Evolutionary conservation across 805 yeast genomes (phyloP).

Genomic region (Candida palmyrensis): DNA sequence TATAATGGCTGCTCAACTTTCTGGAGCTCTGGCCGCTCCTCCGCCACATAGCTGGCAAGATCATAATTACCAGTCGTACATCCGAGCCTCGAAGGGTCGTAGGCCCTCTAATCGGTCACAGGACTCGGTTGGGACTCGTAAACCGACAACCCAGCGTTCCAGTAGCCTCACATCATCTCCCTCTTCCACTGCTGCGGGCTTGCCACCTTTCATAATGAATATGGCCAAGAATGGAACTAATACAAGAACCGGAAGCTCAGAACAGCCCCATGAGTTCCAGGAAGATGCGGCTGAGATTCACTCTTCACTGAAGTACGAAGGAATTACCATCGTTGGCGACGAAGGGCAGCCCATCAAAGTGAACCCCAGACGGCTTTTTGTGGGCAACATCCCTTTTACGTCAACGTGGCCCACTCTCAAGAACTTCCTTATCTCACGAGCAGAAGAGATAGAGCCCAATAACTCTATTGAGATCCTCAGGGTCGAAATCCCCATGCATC

Average conservation of each 20-base stretch:
- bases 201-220: constrained; percentile 24
- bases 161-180: too few species aligned
- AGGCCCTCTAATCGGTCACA: constrained; percentile 10
- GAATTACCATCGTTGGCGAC: constrained; percentile 14
- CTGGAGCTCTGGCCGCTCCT: too few species aligned
- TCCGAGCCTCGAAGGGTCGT: too few species aligned
- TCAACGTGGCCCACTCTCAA: constrained; percentile 33
- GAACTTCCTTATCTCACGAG: constrained; percentile 18
- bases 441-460: constrained; percentile 22
- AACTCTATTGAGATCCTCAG: constrained; percentile 22
- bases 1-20: too few species aligned
- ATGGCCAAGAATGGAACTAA: constrained; percentile 10
- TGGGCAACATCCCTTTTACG: constrained; percentile 53
- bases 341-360: constrained; percentile 28
- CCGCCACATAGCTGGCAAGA: too few species aligned
- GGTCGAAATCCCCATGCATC: constrained; percentile 39
- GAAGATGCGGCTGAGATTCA: neutral
- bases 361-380: constrained; percentile 41
- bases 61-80: too few species aligned
- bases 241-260: neutral
- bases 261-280: neutral
- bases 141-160: too few species aligned
- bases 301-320: neutral
- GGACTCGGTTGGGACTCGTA: constrained; percentile 11
- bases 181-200: constrained; percentile 3